phyloP scores from a whole-genome alignment of 306 rosid genomes.

The Canavalia ensiformis region DNA sequence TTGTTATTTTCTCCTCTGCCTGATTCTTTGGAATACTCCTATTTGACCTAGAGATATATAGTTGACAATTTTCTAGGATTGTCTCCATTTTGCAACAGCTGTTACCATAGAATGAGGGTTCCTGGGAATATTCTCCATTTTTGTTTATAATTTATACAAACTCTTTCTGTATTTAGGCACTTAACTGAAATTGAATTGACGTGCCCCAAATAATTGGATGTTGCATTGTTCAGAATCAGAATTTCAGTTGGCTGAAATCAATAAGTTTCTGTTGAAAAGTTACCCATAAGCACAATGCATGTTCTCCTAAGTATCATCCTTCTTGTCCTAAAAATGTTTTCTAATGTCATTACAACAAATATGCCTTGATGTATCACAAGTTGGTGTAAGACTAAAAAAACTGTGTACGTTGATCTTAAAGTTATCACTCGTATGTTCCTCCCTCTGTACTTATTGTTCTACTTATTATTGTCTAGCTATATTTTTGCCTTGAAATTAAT shows the following conservation, averaged over 20 bases:
- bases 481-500: background rate
- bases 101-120: background rate
- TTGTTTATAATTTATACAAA: background rate
- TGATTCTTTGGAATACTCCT: background rate
- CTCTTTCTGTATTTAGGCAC: background rate
- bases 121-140: background rate
- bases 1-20: background rate
- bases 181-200: constrained; percentile 3
- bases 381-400: background rate
- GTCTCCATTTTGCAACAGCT: background rate
- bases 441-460: background rate
- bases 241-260: background rate
- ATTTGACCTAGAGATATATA: background rate
- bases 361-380: background rate
- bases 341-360: background rate
- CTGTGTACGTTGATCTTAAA: background rate
- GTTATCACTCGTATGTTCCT: background rate
- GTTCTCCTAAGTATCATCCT: background rate
- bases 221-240: background rate
- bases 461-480: background rate
- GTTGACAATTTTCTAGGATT: background rate
- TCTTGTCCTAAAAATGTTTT: background rate
- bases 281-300: background rate
- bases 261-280: background rate
- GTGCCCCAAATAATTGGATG: background rate